Percentiles rank a stretch among this genome's conserved stretches.
Evolutionary conservation across 805 yeast species (phyloP).

Genomic region (Sugiyamaella lignohabitans): DNA sequence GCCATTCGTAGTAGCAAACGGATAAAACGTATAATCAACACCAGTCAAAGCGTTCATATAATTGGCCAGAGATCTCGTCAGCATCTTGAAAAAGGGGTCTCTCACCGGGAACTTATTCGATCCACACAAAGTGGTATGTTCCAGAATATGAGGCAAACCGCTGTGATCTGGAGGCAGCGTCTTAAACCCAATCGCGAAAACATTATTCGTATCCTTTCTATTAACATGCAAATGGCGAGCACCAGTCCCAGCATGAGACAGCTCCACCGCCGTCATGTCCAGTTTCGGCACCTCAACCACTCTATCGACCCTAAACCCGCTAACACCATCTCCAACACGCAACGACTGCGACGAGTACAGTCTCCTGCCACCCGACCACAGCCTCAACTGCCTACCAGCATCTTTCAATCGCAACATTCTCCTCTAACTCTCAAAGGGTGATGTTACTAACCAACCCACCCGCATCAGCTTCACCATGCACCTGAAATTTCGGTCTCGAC

Average conservation of each 20-base stretch:
- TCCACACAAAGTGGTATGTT: constrained; percentile 95
- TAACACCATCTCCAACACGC: constrained; percentile 17
- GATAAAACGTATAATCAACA: constrained; percentile 90
- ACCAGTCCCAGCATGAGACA: constrained; percentile 63
- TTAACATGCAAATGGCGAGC: constrained; percentile 81
- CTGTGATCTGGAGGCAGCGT: constrained; percentile 94
- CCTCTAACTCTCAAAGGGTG: not conserved
- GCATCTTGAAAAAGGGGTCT: constrained; percentile 97
- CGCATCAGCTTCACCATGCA: not conserved
- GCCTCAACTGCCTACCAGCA: not conserved
- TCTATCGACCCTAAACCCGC: constrained; percentile 59
- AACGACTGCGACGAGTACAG: not conserved
- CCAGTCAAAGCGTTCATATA: constrained; percentile 99
- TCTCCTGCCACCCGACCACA: not conserved
- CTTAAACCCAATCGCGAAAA: constrained; percentile 81
- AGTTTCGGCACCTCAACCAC: constrained; percentile 74
- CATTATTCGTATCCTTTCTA: constrained; percentile 76
- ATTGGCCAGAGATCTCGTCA: constrained; percentile 86
- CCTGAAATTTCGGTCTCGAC: not conserved
- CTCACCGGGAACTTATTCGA: constrained; percentile 86
- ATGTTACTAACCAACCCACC: not conserved
- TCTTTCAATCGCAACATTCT: not conserved
- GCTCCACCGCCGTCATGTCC: constrained; percentile 68
- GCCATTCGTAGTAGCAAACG: constrained; percentile 88
- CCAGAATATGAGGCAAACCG: constrained; percentile 93